Percentiles rank a stretch among this genome's conserved stretches.
phyloP scores from a whole-genome alignment of 2,329 filamentous ascomycete species.

The Trichoderma asperellum region DNA sequence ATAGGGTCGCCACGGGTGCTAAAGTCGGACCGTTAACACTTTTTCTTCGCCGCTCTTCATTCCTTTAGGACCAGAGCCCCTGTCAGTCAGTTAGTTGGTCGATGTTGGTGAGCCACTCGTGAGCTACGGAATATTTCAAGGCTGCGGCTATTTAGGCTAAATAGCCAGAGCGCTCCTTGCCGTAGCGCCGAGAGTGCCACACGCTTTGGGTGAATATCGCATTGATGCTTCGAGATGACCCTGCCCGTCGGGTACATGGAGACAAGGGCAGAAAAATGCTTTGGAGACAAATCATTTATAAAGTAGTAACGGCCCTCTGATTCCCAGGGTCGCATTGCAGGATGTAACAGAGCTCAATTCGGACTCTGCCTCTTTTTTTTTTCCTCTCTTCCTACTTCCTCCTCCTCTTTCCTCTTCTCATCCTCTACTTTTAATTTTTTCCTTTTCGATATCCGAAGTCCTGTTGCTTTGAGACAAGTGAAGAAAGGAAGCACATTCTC shows the following conservation, averaged over 20 bases:
- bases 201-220: constrained; percentile 10
- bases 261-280: neutral
- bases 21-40: constrained; percentile 25
- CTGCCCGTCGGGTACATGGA: constrained; percentile 24
- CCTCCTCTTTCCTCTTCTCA: neutral
- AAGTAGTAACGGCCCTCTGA: constrained; percentile 22
- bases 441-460: neutral
- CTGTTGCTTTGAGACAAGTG: neutral
- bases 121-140: constrained; percentile 26
- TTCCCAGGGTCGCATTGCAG: constrained; percentile 19
- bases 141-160: constrained; percentile 24
- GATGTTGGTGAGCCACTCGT: constrained; percentile 22
- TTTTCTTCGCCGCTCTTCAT: neutral
- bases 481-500: neutral
- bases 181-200: constrained; percentile 8
- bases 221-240: constrained; percentile 6
- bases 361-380: constrained; percentile 11
- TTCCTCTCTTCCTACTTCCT: neutral
- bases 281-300: constrained; percentile 25
- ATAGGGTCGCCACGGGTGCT: constrained; percentile 14
- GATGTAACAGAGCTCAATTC: constrained; percentile 24
- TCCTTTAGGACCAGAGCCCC: constrained; percentile 22
- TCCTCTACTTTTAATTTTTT: neutral
- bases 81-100: constrained; percentile 16
- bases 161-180: constrained; percentile 20